phyloP scores from a whole-genome alignment of 768 basidiomycete species.

The Naganishia kalamii region DNA sequence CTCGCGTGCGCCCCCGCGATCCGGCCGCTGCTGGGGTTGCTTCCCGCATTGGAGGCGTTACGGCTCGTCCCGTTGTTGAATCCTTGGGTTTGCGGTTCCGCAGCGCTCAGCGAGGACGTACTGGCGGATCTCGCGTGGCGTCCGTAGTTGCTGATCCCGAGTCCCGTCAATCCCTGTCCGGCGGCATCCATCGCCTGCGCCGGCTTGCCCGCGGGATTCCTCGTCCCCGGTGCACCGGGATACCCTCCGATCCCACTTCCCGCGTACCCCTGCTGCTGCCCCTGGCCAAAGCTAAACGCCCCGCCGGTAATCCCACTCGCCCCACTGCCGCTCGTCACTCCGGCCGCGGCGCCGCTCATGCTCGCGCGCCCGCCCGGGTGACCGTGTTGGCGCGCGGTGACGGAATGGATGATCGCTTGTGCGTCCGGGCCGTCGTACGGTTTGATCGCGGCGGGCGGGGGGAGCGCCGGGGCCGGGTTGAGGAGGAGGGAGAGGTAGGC shows the following conservation, averaged over 20 bases:
- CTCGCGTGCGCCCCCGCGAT: background rate
- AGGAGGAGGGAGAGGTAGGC: slow-evolving; percentile 88
- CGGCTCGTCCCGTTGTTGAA: background rate
- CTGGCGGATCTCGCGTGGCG: slow-evolving; percentile 16
- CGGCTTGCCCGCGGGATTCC: no score
- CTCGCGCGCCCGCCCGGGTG: slow-evolving; percentile 23
- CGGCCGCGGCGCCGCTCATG: background rate
- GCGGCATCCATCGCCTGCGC: background rate
- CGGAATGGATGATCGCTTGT: slow-evolving; percentile 52
- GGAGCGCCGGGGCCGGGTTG: slow-evolving; percentile 56
- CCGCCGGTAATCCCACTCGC: background rate
- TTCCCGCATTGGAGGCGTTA: background rate
- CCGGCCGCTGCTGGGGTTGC: background rate
- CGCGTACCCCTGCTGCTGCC: background rate
- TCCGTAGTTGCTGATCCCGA: background rate
- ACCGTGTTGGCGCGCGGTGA: slow-evolving; percentile 45
- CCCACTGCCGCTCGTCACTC: background rate
- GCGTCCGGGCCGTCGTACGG: slow-evolving; percentile 96
- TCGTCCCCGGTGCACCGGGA: background rate
- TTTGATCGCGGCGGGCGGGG: slow-evolving; percentile 53
- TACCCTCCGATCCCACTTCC: background rate
- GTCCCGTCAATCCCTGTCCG: slow-evolving; percentile 2
- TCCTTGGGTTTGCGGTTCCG: background rate
- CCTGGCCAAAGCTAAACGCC: background rate
- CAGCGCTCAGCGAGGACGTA: slow-evolving; percentile 17